Evolutionary conservation across 2,329 filamentous ascomycete genomes (phyloP).

Genomic region (Fusarium burgessii): DNA sequence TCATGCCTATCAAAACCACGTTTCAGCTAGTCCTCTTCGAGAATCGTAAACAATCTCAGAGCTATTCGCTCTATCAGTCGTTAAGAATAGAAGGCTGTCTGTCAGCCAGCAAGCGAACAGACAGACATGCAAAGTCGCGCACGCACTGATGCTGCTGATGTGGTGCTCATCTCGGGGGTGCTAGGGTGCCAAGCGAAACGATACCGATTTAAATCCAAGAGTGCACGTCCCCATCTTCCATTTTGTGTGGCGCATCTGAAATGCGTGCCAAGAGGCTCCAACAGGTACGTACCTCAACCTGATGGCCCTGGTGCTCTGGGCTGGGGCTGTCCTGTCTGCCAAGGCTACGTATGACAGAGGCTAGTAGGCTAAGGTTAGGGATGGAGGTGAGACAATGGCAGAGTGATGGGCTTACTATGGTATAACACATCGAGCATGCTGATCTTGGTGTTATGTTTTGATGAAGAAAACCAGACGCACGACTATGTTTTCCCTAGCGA

Average conservation of each 20-base stretch:
- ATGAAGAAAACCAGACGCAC: neutral
- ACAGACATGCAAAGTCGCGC: conserved; percentile 33
- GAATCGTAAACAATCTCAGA: no score
- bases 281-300: conserved; percentile 24
- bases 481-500: neutral
- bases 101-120: neutral
- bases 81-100: conserved; percentile 3
- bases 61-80: neutral
- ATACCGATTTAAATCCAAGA: conserved; percentile 38
- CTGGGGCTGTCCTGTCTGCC: conserved; percentile 6
- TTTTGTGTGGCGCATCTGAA: conserved; percentile 35
- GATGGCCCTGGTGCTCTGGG: neutral
- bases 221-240: conserved; percentile 31
- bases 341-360: conserved; percentile 25
- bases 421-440: conserved; percentile 5
- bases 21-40: neutral
- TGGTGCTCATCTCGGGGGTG: conserved; percentile 36
- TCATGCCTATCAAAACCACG: neutral
- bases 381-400: conserved; percentile 32
- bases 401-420: conserved; percentile 7
- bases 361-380: conserved; percentile 1
- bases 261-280: conserved; percentile 26
- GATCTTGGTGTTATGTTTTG: neutral
- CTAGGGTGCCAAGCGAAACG: conserved; percentile 40
- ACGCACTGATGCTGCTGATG: conserved; percentile 20